Base-by-base conservation (phyloP, 2,329 filamentous ascomycete species). In the Fusarium nygamai region DNA sequence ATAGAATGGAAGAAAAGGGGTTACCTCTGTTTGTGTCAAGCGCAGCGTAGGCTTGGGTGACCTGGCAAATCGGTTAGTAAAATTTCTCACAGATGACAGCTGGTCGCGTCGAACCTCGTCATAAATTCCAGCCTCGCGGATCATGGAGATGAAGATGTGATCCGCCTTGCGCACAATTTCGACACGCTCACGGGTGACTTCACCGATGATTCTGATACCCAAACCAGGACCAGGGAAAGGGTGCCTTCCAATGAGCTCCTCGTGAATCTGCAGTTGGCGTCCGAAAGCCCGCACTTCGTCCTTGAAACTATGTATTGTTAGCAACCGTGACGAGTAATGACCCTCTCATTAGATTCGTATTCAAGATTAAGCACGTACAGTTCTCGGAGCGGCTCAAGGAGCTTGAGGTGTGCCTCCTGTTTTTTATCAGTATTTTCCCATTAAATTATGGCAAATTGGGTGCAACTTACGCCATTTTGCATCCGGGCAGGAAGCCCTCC, bases 151-250 rank as follows among this genome's bases (percentile, higher is more conserved):
- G 84, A 93, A 94, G 79, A 94, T 94, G 79, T 88, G 80, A 78
- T 94, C 93, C 4, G 93, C 67, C 80, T 92, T 85, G 31, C 92
- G 85, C 9, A 90, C 93, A 72, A 96, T 95, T 64, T 90, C 89
- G 19, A 96, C 91, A 56, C 92, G 89, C 79, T 94, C 92, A 8
- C 87, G 88, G 7, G 93, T 96, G 29, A 97, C 92, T 78, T 96
- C 94, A 44, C 50, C 50, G 9, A 53, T 53, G n/a, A 53, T 53
- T 36, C 50, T 53, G 12, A 53, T 53, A 22, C 50, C 50, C 50
- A 53, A 36, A 36, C 50, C 50, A 53, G 50, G 50, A 14, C 50
- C 94, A 0, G 92, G 92, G 87, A 94, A 95, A 31, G 93, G 92
- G 79, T 95, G 93, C 38, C 93, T 58, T 17, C 27, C 33, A 33